Percentiles rank a stretch among this genome's conserved stretches.
These are phyloP conservation scores for Radiomyces spectabilis DNA, from an alignment of 192 early-diverging fungal species.

Conservation along the genomic window DNA sequence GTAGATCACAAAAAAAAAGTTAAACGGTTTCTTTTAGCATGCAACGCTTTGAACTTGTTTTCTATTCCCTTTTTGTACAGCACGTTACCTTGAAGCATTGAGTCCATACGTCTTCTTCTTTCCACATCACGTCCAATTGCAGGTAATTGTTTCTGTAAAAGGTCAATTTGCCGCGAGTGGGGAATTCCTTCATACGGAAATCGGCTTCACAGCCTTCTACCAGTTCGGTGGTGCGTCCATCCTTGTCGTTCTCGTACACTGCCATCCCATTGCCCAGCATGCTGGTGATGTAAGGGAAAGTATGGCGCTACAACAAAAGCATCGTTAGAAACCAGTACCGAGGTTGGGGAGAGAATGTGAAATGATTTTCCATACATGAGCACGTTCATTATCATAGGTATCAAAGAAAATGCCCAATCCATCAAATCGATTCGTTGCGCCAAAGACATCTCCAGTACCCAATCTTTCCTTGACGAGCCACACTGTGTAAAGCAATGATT, in stretches of 20 bases:
- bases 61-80: constrained; percentile 43
- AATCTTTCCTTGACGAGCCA: constrained; percentile 80
- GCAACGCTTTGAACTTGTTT: no score
- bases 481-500: constrained; percentile 23
- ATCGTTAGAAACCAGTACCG: background rate
- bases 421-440: constrained; percentile 74
- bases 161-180: constrained; percentile 59
- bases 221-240: constrained; percentile 61
- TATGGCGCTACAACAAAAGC: constrained; percentile 28
- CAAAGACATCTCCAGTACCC: constrained; percentile 80
- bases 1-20: no score
- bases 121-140: constrained; percentile 26
- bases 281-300: constrained; percentile 86
- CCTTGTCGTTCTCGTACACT: constrained; percentile 76
- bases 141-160: constrained; percentile 62
- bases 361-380: constrained; percentile 23
- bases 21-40: no score
- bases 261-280: constrained; percentile 91
- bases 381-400: constrained; percentile 81
- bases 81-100: background rate
- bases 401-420: constrained; percentile 96
- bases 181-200: constrained; percentile 59
- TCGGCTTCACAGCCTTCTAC: constrained; percentile 68
- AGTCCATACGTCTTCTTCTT: background rate
- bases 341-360: background rate